These are phyloP conservation scores for Penicillium riverlandense DNA, from an alignment of 495 filamentous ascomycete genomes.

Conservation along the genomic window DNA sequence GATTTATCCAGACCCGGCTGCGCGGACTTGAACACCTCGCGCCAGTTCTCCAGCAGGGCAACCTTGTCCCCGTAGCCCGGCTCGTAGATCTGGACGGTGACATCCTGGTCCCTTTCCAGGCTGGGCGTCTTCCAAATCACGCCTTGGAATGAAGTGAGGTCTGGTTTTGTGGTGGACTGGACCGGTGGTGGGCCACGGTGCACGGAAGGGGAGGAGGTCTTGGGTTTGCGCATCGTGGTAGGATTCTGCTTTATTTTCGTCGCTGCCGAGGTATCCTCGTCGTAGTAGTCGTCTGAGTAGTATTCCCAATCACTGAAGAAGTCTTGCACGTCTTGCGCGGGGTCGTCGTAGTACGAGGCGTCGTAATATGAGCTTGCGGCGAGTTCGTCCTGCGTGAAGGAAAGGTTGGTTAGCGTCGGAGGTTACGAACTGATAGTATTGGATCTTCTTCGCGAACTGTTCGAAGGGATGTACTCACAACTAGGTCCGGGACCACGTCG, in stretches of 20 bases:
- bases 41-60: slow-evolving; percentile 43
- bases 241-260: slow-evolving; percentile 1
- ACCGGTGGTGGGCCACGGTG: background rate
- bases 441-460: too few species aligned
- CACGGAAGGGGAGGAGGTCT: background rate
- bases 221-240: background rate
- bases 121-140: slow-evolving; percentile 32
- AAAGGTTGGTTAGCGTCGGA: background rate
- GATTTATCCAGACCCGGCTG: slow-evolving; percentile 27
- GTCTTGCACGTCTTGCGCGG: slow-evolving; percentile 32
- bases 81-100: slow-evolving; percentile 26
- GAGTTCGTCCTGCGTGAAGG: slow-evolving; percentile 39
- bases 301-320: slow-evolving; percentile 45
- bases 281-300: slow-evolving; percentile 44
- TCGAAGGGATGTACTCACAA: slow-evolving; percentile 20
- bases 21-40: slow-evolving; percentile 39
- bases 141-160: slow-evolving; percentile 27
- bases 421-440: too few species aligned
- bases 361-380: slow-evolving; percentile 38
- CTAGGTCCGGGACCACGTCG: slow-evolving; percentile 33
- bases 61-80: slow-evolving; percentile 36
- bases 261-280: slow-evolving; percentile 26
- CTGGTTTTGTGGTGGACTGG: slow-evolving; percentile 8
- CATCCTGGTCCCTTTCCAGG: slow-evolving; percentile 15
- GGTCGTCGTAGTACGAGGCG: slow-evolving; percentile 33